These are phyloP conservation scores for Tribonema minus DNA, from an alignment of 108 stramenopile genomes.

Conservation along the genomic window DNA sequence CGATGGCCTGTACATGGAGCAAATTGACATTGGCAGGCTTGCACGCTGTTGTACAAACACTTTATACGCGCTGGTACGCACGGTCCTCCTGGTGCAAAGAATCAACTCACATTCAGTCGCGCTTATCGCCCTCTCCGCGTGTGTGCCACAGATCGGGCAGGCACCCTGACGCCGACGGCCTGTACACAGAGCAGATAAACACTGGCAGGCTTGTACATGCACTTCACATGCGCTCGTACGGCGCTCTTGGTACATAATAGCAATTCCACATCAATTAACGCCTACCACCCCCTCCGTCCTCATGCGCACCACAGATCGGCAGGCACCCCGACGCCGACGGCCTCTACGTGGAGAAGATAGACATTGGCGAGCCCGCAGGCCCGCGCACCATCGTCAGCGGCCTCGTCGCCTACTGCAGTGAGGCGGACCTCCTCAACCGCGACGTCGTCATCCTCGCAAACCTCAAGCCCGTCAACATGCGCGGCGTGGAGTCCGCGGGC, in stretches of 20 bases:
- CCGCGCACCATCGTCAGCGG: slow-evolving; percentile 56
- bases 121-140: neutral
- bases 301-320: slow-evolving; percentile 9
- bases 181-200: slow-evolving; percentile 57
- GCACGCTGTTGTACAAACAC: slow-evolving; percentile 46
- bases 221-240: neutral
- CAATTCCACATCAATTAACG: too few species aligned
- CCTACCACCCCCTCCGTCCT: too few species aligned
- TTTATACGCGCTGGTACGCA: neutral
- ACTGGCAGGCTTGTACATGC: neutral
- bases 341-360: slow-evolving; percentile 57
- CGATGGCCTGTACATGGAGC: slow-evolving; percentile 54
- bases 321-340: slow-evolving; percentile 54
- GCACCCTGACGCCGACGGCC: slow-evolving; percentile 55
- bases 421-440: slow-evolving; percentile 37
- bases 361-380: slow-evolving; percentile 45
- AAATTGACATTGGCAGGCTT: slow-evolving; percentile 49
- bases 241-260: neutral
- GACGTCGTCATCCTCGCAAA: slow-evolving; percentile 54
- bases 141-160: slow-evolving; percentile 17
- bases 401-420: slow-evolving; percentile 48
- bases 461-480: slow-evolving; percentile 53
- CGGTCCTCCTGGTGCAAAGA: neutral
- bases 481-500: slow-evolving; percentile 50
- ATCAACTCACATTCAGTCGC: too few species aligned